Evolutionary conservation across 2,329 filamentous ascomycete genomes (phyloP), one percentile per base, ranked within the genome.

Genomic region (Neofusicoccum laricinum): DNA sequence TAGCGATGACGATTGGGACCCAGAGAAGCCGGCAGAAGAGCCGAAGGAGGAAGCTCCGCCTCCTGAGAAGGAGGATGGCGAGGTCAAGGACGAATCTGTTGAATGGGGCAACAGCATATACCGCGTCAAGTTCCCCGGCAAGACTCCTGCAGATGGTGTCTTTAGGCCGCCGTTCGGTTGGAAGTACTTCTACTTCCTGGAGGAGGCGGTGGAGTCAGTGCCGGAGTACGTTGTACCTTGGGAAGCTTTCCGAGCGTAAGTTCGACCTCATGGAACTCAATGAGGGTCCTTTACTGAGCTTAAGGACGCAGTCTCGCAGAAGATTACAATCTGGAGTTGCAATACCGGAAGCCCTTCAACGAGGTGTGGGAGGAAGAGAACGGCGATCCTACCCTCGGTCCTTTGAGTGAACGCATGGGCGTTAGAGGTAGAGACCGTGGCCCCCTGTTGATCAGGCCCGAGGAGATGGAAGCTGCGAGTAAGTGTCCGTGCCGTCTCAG

Each of bases 161-260:
- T 99, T 99, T 80, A 88, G 95, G 4, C 95, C 95, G 4, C 92
- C 95, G 0, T 98, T 93, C 74, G 95, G 94, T 57, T 98, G 95
- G 93, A 97, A 95, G 77, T 99, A 99, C 80, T 96, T 88, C 73
- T 99, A 97, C 81, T 96, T 93, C 77, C 87, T 99, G 64, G 89
- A 95, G 71, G 95, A 99, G 79, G 95, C 95, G 0, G 95, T 99
- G 19, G 94, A 98, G 76, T 91, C 93, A 73, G 92, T 97, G 7
- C 94, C 95, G 2, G 95, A 99, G 80, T 99, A 97, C 75, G 94
- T 99, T 1, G 95, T 99, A 1, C 95, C 95, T 0, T 99, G 95
- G 94, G 93, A 97, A 76, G 93, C 93, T 0, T 98, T 99, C 81
- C 91, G 95, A 79, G 93, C 92, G 72, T 81, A 59, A 48, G 55